Percentiles rank a stretch among this genome's conserved stretches.
phyloP scores from a whole-genome alignment of 352 stramenopile species.

The Globisporangium radiosum region DNA sequence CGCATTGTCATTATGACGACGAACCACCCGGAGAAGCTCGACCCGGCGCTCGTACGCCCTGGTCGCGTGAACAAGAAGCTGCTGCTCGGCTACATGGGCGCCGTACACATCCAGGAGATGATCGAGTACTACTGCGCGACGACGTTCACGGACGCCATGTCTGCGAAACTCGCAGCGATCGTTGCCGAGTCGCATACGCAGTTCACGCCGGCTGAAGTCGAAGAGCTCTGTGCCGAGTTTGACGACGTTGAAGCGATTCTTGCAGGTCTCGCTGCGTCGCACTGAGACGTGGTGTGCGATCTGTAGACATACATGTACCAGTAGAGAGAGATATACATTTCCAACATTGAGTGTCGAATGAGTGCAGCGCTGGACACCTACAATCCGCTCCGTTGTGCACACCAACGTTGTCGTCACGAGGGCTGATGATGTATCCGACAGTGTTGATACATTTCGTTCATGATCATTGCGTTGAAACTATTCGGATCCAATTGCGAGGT shows the following conservation, averaged over 20 bases:
- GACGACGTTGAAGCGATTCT: constrained; percentile 15
- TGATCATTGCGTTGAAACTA: too few species aligned
- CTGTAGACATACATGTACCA: neutral
- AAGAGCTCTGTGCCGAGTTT: constrained; percentile 14
- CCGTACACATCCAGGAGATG: too few species aligned
- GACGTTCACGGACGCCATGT: neutral
- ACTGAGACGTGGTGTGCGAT: neutral
- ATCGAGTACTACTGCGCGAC: too few species aligned
- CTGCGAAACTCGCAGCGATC: constrained; percentile 10
- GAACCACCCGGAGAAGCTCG: neutral
- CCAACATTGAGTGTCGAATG: neutral
- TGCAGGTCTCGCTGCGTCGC: constrained; percentile 1
- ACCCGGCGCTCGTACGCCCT: too few species aligned
- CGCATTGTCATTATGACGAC: constrained; percentile 1
- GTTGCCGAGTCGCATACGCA: neutral
- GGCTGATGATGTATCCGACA: too few species aligned
- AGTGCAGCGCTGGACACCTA: too few species aligned
- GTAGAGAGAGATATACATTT: neutral
- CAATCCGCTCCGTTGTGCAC: too few species aligned
- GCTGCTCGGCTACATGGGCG: too few species aligned
- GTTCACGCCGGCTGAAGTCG: constrained; percentile 7
- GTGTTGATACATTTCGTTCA: too few species aligned
- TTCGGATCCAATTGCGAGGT: too few species aligned
- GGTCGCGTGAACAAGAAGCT: too few species aligned
- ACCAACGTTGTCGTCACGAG: too few species aligned